phyloP scores from a whole-genome alignment of 257 asterid species.

The Mentha longifolia region DNA sequence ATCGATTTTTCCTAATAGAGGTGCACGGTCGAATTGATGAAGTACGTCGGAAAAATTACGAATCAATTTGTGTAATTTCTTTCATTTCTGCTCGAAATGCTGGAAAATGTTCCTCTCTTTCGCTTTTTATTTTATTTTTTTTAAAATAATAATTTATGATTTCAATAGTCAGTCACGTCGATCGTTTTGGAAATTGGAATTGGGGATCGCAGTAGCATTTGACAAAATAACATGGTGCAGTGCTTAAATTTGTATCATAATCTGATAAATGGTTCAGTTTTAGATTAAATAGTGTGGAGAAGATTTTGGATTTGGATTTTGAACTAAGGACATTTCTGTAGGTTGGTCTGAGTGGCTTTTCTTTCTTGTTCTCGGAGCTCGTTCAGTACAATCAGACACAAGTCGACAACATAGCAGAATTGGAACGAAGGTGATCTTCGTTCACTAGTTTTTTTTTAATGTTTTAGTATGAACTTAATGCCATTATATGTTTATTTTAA shows the following conservation, averaged over 20 bases:
- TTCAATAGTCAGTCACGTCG: neutral
- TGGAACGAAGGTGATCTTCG: slow-evolving; percentile 63
- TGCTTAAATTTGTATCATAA: neutral
- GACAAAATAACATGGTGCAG: neutral
- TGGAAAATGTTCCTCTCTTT: neutral
- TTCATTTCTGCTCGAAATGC: slow-evolving; percentile 4
- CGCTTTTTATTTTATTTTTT: neutral
- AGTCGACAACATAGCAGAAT: slow-evolving; percentile 39
- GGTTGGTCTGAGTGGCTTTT: slow-evolving; percentile 91
- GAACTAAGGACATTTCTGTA: slow-evolving; percentile 35
- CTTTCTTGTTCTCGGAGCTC: slow-evolving; percentile 40
- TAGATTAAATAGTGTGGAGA: slow-evolving; percentile 12
- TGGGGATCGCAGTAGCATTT: neutral
- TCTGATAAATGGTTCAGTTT: neutral
- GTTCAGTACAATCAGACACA: too few relatives aligned
- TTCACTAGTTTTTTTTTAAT: neutral
- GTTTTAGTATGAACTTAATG: too few relatives aligned
- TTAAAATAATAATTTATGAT: too few relatives aligned
- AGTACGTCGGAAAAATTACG: neutral
- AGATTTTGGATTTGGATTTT: slow-evolving; percentile 2
- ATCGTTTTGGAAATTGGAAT: slow-evolving; percentile 1
- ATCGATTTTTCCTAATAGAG: slow-evolving; percentile 2
- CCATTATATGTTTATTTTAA: too few relatives aligned
- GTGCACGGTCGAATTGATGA: neutral
- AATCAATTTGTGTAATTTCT: neutral